A percentile compares a stretch with the other conserved stretches of the same genome.
Evolutionary conservation across 192 early-diverging fungal genomes (phyloP).

Genomic region (Coemansia sp.): DNA sequence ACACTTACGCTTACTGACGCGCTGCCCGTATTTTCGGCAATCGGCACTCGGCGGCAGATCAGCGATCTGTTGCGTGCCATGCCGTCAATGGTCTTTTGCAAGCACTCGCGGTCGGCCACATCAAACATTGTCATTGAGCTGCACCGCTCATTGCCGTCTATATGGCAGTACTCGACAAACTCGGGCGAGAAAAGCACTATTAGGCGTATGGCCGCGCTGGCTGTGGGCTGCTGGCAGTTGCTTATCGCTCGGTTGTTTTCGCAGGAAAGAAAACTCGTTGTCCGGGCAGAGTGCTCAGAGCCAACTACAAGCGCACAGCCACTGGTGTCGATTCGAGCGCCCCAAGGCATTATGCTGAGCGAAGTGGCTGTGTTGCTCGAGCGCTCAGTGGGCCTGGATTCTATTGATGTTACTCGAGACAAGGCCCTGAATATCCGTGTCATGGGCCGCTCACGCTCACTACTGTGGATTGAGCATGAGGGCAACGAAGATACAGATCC

Average conservation of each 20-base stretch:
- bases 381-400: neutral
- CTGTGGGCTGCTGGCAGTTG: slow-evolving; percentile 7
- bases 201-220: slow-evolving; percentile 6
- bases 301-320: slow-evolving; percentile 8
- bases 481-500: slow-evolving; percentile 1
- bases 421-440: slow-evolving; percentile 44
- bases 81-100: slow-evolving; percentile 28
- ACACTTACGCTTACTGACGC: slow-evolving; percentile 24
- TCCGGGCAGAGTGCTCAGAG: slow-evolving; percentile 18
- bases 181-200: neutral
- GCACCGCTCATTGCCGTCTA: slow-evolving; percentile 5
- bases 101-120: slow-evolving; percentile 10
- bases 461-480: slow-evolving; percentile 13
- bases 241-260: slow-evolving; percentile 22
- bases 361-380: slow-evolving; percentile 37
- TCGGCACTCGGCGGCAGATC: slow-evolving; percentile 35
- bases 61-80: slow-evolving; percentile 22
- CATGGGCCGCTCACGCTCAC: slow-evolving; percentile 37
- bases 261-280: slow-evolving; percentile 28
- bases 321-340: slow-evolving; percentile 24
- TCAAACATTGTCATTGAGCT: slow-evolving; percentile 24
- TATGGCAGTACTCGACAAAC: too few species aligned
- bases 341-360: slow-evolving; percentile 37
- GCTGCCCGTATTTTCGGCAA: slow-evolving; percentile 24
- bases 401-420: slow-evolving; percentile 34